Percentiles rank a stretch among this genome's conserved stretches.
Conservation (phyloP, 2,329 filamentous ascomycete species). For the Cercospora beticola region DNA sequence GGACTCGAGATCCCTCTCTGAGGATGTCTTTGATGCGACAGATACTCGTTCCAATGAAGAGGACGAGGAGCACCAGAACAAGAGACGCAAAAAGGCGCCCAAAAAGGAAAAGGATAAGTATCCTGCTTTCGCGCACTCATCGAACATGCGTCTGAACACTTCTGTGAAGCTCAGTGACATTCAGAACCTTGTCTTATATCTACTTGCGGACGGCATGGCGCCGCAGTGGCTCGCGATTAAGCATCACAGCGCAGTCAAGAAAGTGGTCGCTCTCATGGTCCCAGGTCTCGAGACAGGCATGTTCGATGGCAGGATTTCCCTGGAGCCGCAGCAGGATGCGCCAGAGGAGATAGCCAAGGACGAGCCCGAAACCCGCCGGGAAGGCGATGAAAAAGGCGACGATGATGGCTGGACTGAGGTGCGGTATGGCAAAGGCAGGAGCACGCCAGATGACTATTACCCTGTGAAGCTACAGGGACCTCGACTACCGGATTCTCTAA, state of each 20-base stretch:
- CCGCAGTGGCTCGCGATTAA: constrained; percentile 65
- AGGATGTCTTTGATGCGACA: constrained; percentile 20
- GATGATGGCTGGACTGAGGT: constrained; percentile 18
- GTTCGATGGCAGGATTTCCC: constrained; percentile 64
- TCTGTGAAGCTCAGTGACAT: constrained; percentile 59
- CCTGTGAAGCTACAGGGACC: constrained; percentile 45
- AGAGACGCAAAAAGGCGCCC: constrained; percentile 31
- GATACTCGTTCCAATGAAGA: constrained; percentile 20
- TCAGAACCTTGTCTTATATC: constrained; percentile 59
- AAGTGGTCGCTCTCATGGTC: constrained; percentile 87
- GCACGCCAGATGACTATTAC: constrained; percentile 53
- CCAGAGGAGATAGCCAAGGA: neutral
- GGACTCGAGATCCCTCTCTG: constrained; percentile 11
- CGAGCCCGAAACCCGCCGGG: neutral
- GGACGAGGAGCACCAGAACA: constrained; percentile 26
- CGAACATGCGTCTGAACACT: constrained; percentile 54
- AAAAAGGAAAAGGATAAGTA: constrained; percentile 46
- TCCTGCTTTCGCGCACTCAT: constrained; percentile 54
- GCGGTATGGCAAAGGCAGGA: constrained; percentile 30
- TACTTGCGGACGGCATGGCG: constrained; percentile 60
- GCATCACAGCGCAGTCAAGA: constrained; percentile 58
- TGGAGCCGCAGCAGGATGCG: constrained; percentile 21
- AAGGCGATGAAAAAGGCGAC: constrained; percentile 16
- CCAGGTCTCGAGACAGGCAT: constrained; percentile 88
- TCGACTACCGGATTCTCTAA: constrained; percentile 45